Evolutionary conservation across 148 eudicot species (phyloP).

Genomic region (Diospyros lotus): DNA sequence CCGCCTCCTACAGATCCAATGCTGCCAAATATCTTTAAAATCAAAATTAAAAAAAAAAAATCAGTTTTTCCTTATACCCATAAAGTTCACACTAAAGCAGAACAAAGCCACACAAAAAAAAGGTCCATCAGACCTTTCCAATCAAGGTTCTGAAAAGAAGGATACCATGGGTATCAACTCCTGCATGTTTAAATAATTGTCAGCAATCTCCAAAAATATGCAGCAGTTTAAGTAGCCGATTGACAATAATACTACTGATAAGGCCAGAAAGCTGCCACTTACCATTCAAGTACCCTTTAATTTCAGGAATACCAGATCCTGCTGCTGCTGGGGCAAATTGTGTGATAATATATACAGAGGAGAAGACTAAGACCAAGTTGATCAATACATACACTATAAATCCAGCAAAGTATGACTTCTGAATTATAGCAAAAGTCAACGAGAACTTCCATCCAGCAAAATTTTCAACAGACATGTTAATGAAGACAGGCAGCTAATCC

Average conservation of each 20-base stretch:
- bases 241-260: neutral
- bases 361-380: slow-evolving; percentile 79
- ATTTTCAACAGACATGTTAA: slow-evolving; percentile 92
- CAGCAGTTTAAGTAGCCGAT: slow-evolving; percentile 1
- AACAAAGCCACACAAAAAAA: neutral
- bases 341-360: slow-evolving; percentile 89
- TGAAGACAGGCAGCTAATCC: slow-evolving; percentile 97
- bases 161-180: slow-evolving; percentile 90
- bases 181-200: slow-evolving; percentile 33
- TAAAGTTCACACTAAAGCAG: neutral
- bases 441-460: slow-evolving; percentile 99
- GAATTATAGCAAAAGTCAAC: slow-evolving; percentile 78
- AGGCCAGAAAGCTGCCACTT: slow-evolving; percentile 17
- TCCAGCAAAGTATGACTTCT: slow-evolving; percentile 89
- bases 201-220: slow-evolving; percentile 10
- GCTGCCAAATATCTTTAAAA: slow-evolving; percentile 84
- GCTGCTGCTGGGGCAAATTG: slow-evolving; percentile 97
- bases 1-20: slow-evolving; percentile 99
- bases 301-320: slow-evolving; percentile 98
- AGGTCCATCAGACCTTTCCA: slow-evolving; percentile 64
- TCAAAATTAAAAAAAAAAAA: neutral
- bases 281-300: slow-evolving; percentile 99
- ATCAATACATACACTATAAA: slow-evolving; percentile 65
- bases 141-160: slow-evolving; percentile 89
- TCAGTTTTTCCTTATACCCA: neutral